Percentiles rank a stretch among this genome's conserved stretches.
Evolutionary conservation across 352 stramenopile species (phyloP).

Genomic region (Globisporangium paroecandrum): DNA sequence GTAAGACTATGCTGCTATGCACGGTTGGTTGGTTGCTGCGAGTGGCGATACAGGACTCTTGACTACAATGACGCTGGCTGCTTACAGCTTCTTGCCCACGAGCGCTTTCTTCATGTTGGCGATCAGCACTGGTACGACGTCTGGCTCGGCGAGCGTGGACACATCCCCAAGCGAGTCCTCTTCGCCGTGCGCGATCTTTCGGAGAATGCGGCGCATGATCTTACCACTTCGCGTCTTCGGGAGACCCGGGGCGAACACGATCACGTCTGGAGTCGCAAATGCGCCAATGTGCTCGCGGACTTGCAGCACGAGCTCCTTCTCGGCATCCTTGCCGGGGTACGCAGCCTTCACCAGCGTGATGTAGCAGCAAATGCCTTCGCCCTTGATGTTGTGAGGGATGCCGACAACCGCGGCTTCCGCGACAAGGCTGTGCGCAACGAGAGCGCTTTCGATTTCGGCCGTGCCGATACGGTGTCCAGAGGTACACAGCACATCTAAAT

Average conservation of each 20-base stretch:
- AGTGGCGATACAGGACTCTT: slow-evolving; percentile 2
- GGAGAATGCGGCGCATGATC: slow-evolving; percentile 98
- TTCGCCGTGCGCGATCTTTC: slow-evolving; percentile 96
- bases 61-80: neutral
- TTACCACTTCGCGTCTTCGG: slow-evolving; percentile 97
- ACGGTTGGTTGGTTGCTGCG: neutral
- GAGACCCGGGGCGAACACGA: slow-evolving; percentile 89
- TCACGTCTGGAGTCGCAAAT: slow-evolving; percentile 96
- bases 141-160: slow-evolving; percentile 95
- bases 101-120: slow-evolving; percentile 78
- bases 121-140: slow-evolving; percentile 93
- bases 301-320: slow-evolving; percentile 67
- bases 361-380: slow-evolving; percentile 95
- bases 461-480: slow-evolving; percentile 91
- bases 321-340: slow-evolving; percentile 49
- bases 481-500: slow-evolving; percentile 93
- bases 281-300: slow-evolving; percentile 93
- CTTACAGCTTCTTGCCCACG: slow-evolving; percentile 61
- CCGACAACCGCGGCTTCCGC: slow-evolving; percentile 94
- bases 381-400: slow-evolving; percentile 96
- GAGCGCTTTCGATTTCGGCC: slow-evolving; percentile 84
- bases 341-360: slow-evolving; percentile 89
- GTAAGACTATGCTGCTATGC: neutral
- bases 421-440: slow-evolving; percentile 91
- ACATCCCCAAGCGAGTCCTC: slow-evolving; percentile 94